These are phyloP conservation scores for Chalciporus chontae DNA, from an alignment of 768 basidiomycete genomes.

Conservation along the genomic window DNA sequence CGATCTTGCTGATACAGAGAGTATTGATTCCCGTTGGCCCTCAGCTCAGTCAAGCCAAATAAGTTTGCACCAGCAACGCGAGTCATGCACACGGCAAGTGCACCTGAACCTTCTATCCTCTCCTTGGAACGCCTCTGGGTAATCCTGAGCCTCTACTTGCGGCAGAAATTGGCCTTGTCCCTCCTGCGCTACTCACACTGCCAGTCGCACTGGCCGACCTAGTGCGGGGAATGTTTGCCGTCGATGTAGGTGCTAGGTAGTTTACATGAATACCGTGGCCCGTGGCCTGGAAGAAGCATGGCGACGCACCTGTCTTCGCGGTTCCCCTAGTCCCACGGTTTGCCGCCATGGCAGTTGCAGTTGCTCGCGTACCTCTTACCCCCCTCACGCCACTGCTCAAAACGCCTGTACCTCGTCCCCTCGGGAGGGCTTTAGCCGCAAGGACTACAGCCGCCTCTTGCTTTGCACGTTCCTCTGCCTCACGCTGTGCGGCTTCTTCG, in stretches of 20 bases:
- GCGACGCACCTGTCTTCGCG: conserved; percentile 36
- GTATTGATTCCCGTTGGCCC: conserved; percentile 20
- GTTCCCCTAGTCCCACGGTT: conserved; percentile 42
- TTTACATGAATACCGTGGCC: conserved; percentile 4
- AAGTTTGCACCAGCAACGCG: background rate
- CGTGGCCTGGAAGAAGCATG: background rate
- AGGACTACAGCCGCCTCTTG: conserved; percentile 44
- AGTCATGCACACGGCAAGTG: background rate
- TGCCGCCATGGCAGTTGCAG: conserved; percentile 39
- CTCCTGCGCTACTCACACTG: conserved; percentile 17
- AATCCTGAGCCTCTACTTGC: conserved; percentile 25
- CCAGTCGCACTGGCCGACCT: conserved; percentile 27
- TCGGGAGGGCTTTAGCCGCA: conserved; percentile 19
- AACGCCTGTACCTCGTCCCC: conserved; percentile 43
- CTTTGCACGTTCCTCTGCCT: conserved; percentile 48
- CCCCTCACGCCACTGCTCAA: conserved; percentile 62
- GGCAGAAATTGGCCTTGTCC: conserved; percentile 22
- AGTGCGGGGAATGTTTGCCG: conserved; percentile 18
- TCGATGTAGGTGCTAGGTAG: conserved; percentile 11
- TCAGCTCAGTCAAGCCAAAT: background rate
- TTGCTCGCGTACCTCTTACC: conserved; percentile 68
- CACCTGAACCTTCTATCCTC: conserved; percentile 9
- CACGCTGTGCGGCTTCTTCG: conserved; percentile 35
- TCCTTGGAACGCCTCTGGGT: conserved; percentile 23
- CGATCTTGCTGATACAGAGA: conserved; percentile 12